Evolutionary conservation across 345 rosid genomes (phyloP), one percentile per base, ranked within the genome.

Genomic region (Arabis hirsuta): DNA sequence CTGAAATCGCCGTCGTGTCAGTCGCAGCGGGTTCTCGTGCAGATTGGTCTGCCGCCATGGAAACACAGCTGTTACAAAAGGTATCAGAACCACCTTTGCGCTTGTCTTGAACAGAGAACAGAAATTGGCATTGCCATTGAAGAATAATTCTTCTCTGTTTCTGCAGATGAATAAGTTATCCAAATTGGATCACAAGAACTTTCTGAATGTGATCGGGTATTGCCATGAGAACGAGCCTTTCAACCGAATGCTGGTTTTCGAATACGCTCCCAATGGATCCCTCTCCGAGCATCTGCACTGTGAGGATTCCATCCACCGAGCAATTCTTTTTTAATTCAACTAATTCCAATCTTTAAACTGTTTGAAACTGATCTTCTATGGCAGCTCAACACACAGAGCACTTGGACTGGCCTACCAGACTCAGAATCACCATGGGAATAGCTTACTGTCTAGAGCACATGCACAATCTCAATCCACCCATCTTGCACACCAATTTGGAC

Each of bases 251-350:
- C 82, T 95, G 84, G 92, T 95, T 69, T 95, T 90, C 41, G 98
- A 95, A 80, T 95, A 95, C 66, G 96, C 97, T 57, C 94, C 98
- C n/a, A 95, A 88, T 60, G 99, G 99, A 76, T 86, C 90, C 9
- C 94, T 95, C 71, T 91, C 82, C 43, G 98, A 95, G 82, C 98
- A 96, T 83, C 84, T 96, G 54, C 94, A 96, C 55, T 54, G 99
- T 96, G 47, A 88, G 96, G 55, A 43, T 29, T 47, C 24, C 69
- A 22, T 72, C 32, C n/a, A 14, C 12, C 19, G 12, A 39, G 2
- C 32, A 41, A 12, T 42, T 43, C 12, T 55, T 5, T n/a, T 22
- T 24, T 7, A 11, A 42, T 9, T 54, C 13, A 26, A 39, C 45
- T n/a, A 32, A 56, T 5, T 32, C 14, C 55, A 19, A 14, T 34